A percentile compares a stretch with the other conserved stretches of the same genome.
These are phyloP conservation scores for Boeremia lycopersici DNA, from an alignment of 2,329 filamentous ascomycete genomes.

Conservation along the genomic window DNA sequence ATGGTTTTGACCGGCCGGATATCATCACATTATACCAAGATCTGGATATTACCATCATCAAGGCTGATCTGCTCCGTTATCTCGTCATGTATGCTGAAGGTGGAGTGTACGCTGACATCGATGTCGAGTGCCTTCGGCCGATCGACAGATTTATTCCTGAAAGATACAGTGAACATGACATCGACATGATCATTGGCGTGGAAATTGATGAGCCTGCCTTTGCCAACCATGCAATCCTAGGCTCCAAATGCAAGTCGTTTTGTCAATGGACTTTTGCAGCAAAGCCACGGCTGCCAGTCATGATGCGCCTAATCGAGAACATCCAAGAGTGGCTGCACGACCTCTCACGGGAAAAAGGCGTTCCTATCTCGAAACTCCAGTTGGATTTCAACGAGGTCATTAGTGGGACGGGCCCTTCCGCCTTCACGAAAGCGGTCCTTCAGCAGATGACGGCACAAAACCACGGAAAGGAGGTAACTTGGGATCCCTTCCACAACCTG, in stretches of 20 bases:
- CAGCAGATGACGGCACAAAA: constrained; percentile 64
- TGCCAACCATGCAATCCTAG: constrained; percentile 67
- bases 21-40: constrained; percentile 37
- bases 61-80: constrained; percentile 70
- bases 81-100: constrained; percentile 71
- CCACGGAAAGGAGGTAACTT: constrained; percentile 58
- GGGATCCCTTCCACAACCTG: constrained; percentile 70
- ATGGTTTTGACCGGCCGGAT: constrained; percentile 69
- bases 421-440: constrained; percentile 70
- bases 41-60: constrained; percentile 64
- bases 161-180: constrained; percentile 66
- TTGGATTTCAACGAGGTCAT: constrained; percentile 76
- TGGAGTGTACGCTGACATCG: constrained; percentile 65
- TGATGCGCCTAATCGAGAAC: constrained; percentile 70
- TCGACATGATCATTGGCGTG: constrained; percentile 72
- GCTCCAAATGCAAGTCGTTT: constrained; percentile 71
- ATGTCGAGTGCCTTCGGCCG: constrained; percentile 62
- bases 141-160: constrained; percentile 66
- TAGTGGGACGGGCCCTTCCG: constrained; percentile 73
- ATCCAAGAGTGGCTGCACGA: constrained; percentile 70
- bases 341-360: constrained; percentile 64
- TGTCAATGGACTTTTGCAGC: constrained; percentile 79
- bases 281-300: constrained; percentile 70
- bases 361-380: constrained; percentile 64
- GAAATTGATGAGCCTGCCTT: constrained; percentile 74